Conservation (phyloP, 345 rosid genomes). For the Cardamine occulta region DNA sequence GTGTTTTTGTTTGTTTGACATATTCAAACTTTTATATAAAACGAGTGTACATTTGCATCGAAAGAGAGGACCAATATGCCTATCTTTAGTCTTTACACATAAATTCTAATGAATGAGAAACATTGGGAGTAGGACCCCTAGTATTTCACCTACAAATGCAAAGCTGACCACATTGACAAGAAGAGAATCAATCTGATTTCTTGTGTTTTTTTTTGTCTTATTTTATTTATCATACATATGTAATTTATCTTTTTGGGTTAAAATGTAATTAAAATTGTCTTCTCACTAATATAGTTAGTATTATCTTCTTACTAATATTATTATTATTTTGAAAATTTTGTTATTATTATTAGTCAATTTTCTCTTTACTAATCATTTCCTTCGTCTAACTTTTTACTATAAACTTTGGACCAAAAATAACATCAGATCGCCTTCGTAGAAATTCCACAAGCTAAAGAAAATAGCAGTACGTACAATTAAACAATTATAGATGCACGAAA, state of each 20-base stretch:
- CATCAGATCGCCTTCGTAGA: slow-evolving; percentile 2
- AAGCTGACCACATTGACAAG: slow-evolving; percentile 35
- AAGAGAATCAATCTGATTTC: slow-evolving; percentile 25
- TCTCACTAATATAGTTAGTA: no score
- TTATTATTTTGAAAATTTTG: no score
- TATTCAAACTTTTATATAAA: background rate
- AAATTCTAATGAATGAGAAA: slow-evolving; percentile 4
- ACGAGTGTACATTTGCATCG: background rate
- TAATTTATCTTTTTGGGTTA: background rate
- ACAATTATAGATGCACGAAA: background rate
- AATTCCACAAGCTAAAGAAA: background rate
- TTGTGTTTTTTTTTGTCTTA: background rate
- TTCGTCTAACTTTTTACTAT: slow-evolving; percentile 19
- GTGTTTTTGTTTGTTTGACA: background rate
- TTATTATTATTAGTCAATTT: background rate
- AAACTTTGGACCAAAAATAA: background rate
- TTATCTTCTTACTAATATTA: background rate
- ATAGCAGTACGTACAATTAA: background rate
- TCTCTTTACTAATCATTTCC: slow-evolving; percentile 1
- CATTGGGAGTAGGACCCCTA: slow-evolving; percentile 20
- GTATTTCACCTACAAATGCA: slow-evolving; percentile 19
- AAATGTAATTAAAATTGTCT: no score
- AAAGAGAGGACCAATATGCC: background rate
- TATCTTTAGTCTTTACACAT: background rate
- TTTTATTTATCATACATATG: slow-evolving; percentile 6